Evolutionary conservation across 2,329 filamentous ascomycete species (phyloP).

Genomic region (Sphaerostilbella broomeana): DNA sequence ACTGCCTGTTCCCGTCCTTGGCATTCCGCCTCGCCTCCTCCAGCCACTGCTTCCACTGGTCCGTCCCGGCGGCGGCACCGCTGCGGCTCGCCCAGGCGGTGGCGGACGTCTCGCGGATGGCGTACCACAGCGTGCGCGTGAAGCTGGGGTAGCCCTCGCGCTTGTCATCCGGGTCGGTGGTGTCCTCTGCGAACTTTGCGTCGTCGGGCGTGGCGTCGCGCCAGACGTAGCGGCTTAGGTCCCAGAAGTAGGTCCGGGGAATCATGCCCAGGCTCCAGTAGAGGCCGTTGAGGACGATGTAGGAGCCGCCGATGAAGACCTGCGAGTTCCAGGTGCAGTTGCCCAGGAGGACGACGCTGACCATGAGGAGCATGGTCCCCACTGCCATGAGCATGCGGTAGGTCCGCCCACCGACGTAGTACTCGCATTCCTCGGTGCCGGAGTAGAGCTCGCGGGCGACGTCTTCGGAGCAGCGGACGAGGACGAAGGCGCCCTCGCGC

Average conservation of each 20-base stretch:
- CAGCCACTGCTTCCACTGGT: slow-evolving; percentile 50
- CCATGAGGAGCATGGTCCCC: slow-evolving; percentile 55
- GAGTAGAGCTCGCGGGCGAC: slow-evolving; percentile 57
- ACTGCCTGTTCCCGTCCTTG: slow-evolving; percentile 24
- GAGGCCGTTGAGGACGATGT: slow-evolving; percentile 52
- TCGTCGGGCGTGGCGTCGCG: slow-evolving; percentile 36
- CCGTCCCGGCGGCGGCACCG: slow-evolving; percentile 45
- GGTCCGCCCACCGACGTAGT: slow-evolving; percentile 38
- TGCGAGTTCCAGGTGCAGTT: slow-evolving; percentile 58
- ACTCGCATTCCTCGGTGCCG: slow-evolving; percentile 54
- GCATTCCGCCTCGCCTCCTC: slow-evolving; percentile 39
- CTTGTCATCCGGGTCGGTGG: slow-evolving; percentile 24
- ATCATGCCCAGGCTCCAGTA: slow-evolving; percentile 53
- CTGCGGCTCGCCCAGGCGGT: slow-evolving; percentile 47
- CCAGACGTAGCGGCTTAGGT: slow-evolving; percentile 46
- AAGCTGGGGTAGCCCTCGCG: slow-evolving; percentile 41
- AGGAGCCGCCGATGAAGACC: slow-evolving; percentile 49
- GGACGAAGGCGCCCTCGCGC: slow-evolving; percentile 52
- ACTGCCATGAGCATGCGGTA: slow-evolving; percentile 50
- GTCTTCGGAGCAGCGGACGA: slow-evolving; percentile 52
- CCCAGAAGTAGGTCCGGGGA: slow-evolving; percentile 47
- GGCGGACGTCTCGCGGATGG: slow-evolving; percentile 46
- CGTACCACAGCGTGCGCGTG: slow-evolving; percentile 53
- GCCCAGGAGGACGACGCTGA: slow-evolving; percentile 53
- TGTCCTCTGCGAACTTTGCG: slow-evolving; percentile 29